These are phyloP conservation scores for Arthroderma sp. DNA, from an alignment of 2,329 filamentous ascomycete species.

Conservation along the genomic window DNA sequence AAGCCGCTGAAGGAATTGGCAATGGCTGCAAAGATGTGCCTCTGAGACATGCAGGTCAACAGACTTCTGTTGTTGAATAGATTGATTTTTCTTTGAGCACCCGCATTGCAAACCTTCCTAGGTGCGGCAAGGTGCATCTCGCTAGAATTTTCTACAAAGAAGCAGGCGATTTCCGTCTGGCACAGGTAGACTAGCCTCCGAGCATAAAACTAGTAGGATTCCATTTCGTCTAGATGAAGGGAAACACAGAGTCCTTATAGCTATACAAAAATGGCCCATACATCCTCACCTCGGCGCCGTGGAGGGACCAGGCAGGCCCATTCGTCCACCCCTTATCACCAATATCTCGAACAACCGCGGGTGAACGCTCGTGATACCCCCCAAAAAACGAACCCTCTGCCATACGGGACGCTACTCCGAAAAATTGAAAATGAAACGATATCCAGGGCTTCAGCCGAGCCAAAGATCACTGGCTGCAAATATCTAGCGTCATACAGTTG, in stretches of 20 bases:
- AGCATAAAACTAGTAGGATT: neutral
- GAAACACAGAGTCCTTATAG: neutral
- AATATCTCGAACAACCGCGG: neutral
- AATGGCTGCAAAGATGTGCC: too few relatives aligned
- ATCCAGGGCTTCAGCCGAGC: neutral
- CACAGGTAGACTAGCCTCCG: too few relatives aligned
- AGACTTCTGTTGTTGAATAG: neutral
- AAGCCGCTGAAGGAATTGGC: too few relatives aligned
- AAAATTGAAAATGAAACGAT: neutral
- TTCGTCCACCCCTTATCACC: neutral
- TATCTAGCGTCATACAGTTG: conserved; percentile 45
- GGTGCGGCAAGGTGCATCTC: neutral
- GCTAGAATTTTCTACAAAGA: neutral
- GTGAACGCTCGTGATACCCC: neutral
- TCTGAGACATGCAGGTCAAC: too few relatives aligned
- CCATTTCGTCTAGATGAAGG: neutral
- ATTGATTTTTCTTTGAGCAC: neutral
- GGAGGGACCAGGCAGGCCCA: neutral
- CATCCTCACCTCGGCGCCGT: neutral
- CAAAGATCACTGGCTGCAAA: conserved; percentile 29
- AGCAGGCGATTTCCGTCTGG: neutral
- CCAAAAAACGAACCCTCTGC: neutral
- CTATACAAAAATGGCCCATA: neutral
- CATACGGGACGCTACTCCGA: neutral
- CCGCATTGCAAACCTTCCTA: neutral